Percentiles rank a stretch among this genome's conserved stretches.
phyloP scores from a whole-genome alignment of 179 eudicot genomes.

The Monotropa hypopitys region DNA sequence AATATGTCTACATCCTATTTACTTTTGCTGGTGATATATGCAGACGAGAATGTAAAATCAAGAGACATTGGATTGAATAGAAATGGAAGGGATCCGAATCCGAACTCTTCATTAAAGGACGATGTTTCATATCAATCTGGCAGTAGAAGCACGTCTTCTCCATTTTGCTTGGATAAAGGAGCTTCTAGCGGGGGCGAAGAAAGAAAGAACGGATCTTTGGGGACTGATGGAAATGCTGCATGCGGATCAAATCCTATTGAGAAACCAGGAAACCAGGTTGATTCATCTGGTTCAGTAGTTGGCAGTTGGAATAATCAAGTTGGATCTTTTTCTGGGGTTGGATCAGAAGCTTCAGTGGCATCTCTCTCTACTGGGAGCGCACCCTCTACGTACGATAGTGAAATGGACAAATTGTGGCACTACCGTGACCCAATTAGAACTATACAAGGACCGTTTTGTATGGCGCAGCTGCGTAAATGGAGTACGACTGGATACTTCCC shows the following conservation, averaged over 20 bases:
- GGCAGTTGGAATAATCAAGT: slow-evolving; percentile 22
- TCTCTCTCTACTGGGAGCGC: slow-evolving; percentile 21
- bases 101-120: slow-evolving; percentile 20
- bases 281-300: slow-evolving; percentile 19
- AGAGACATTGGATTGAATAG: slow-evolving; percentile 19
- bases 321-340: slow-evolving; percentile 21
- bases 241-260: slow-evolving; percentile 15
- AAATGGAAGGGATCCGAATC: slow-evolving; percentile 20
- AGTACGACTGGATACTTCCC: slow-evolving; percentile 69
- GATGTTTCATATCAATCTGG: slow-evolving; percentile 19
- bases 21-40: slow-evolving; percentile 11
- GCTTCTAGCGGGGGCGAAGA: not conserved
- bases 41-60: slow-evolving; percentile 38
- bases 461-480: slow-evolving; percentile 76
- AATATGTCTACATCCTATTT: not conserved
- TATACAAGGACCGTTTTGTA: slow-evolving; percentile 77
- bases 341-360: slow-evolving; percentile 29
- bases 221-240: slow-evolving; percentile 7
- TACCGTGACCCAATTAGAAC: slow-evolving; percentile 70
- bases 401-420: slow-evolving; percentile 62
- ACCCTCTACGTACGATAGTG: slow-evolving; percentile 23
- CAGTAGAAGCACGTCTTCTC: slow-evolving; percentile 5
- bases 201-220: not conserved
- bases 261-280: slow-evolving; percentile 32
- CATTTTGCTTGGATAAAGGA: not conserved